Percentiles rank a stretch among this genome's conserved stretches.
Conservation (phyloP, 371 early-diverging fungal species). For the Smittium culicis region DNA sequence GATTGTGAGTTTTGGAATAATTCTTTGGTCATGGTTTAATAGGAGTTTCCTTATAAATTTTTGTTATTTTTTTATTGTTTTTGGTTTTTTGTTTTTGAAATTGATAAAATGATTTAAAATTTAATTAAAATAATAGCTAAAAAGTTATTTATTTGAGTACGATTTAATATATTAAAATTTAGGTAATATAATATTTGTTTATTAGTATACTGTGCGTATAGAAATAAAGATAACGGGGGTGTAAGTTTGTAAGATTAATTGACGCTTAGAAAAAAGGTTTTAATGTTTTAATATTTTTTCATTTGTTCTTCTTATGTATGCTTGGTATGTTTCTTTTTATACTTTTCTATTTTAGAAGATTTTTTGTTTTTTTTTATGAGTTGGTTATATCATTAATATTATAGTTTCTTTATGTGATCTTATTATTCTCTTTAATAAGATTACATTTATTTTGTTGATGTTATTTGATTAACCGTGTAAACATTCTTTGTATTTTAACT, state of each 20-base stretch:
- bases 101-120: neutral
- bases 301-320: neutral
- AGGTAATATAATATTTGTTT: neutral
- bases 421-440: neutral
- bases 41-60: neutral
- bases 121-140: neutral
- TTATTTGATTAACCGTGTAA: neutral
- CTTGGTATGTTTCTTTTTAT: neutral
- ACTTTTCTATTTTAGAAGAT: neutral
- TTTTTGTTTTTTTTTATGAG: neutral
- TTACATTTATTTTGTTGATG: neutral
- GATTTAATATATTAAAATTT: neutral
- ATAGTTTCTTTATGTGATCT: constrained; percentile 1
- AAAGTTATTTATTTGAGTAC: constrained; percentile 1
- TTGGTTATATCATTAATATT: neutral
- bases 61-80: neutral
- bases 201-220: neutral
- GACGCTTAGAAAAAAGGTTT: neutral
- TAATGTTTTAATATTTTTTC: neutral
- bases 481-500: neutral
- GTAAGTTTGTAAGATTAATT: neutral
- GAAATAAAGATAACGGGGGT: neutral
- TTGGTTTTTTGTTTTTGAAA: neutral
- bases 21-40: neutral
- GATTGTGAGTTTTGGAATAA: neutral